A percentile compares a stretch with the other conserved stretches of the same genome.
Evolutionary conservation across 345 rosid species (phyloP).

Genomic region (Eucalyptus microcorys): DNA sequence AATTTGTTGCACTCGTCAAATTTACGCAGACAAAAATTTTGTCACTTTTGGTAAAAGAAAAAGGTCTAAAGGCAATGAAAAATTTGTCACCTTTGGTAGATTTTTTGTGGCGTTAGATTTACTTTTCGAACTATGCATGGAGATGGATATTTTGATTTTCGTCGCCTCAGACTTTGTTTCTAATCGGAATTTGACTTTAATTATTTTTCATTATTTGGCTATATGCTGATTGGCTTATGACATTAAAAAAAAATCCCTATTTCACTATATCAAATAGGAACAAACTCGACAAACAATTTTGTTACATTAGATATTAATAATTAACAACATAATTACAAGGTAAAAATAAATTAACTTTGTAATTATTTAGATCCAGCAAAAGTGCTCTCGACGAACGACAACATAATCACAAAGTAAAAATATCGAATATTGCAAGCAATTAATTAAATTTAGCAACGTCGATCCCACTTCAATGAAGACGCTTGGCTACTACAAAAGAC

Average conservation of each 20-base stretch:
- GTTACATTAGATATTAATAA: neutral
- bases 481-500: neutral
- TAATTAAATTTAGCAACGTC: neutral
- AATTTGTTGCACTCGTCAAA: neutral
- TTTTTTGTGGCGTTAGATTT: neutral
- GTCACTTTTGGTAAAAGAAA: neutral
- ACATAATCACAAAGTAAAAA: neutral
- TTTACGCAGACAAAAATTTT: neutral
- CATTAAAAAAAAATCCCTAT: neutral
- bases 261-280: neutral
- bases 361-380: neutral
- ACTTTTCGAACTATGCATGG: neutral
- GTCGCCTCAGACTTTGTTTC: neutral
- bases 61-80: neutral
- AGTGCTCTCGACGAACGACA: neutral
- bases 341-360: neutral
- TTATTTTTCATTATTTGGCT: neutral
- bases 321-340: neutral
- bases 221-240: neutral
- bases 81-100: neutral
- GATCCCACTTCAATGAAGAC: neutral
- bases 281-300: neutral
- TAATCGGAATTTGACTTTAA: neutral
- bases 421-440: neutral
- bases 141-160: neutral